Base-by-base conservation (phyloP, 2,329 filamentous ascomycete species). In the Teratosphaeria pseudoeucalypti region DNA sequence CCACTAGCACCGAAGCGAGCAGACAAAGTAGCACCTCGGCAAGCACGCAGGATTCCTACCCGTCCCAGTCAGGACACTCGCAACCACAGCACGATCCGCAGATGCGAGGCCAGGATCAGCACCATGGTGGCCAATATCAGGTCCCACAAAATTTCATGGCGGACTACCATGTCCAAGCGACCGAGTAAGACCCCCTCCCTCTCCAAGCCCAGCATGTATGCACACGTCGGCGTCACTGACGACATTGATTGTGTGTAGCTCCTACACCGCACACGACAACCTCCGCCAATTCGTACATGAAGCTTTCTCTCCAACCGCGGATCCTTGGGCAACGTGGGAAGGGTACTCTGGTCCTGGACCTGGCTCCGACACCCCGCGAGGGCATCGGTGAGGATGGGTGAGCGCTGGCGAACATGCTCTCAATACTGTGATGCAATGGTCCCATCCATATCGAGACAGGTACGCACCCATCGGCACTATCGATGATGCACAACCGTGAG, bases 211-310 rank as follows among this genome's bases (percentile, higher is more conserved):
- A 7, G n/a, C 32, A 19, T 56, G 16, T 23, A 1, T 23, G 23
- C 23, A 23, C 23, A 23, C 23, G 23, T 23, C 23, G 23, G 23
- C 23, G 23, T 23, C 23, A 23, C 23, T 23, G 23, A 23, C 23
- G 23, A 23, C 1, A 23, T 23, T 1, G 2, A 1, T 23, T 23
- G 2, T 23, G 23, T 26, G 53, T 54, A 29, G 26, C 23, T 34
- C 52, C 3, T 29, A 54, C 10, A 60, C 57, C 34, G 57, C 57
- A 14, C 54, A 61, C n/a, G 60, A 61, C 16, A 57, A 60, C 34
- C 49, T 61, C 2, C 39, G 60, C 4, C 56, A 52, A 26, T 60
- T 59, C 47, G 60, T 61, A 10, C 60, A 61, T 34, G 60, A 61
- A 49, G 58, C 60, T 16, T 61, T 61, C 39, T 60, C 57, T 16